Conservation (phyloP, 148 eudicot species). For the Cornus controversa region DNA sequence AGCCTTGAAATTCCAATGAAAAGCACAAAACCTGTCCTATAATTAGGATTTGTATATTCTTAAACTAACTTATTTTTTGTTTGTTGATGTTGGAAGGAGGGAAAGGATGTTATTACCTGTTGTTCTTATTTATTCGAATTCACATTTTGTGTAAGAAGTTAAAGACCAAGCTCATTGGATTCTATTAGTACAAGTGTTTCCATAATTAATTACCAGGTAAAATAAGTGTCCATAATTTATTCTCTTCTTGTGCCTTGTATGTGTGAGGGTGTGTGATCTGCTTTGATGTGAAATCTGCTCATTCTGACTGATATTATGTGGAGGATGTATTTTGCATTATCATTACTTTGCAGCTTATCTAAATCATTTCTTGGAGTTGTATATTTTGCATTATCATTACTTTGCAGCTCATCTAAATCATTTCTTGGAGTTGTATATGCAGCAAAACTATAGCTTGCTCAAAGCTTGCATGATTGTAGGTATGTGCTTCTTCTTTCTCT, state of each 20-base stretch:
- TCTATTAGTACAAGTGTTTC: not conserved
- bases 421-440: conserved; percentile 62
- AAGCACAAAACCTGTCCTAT: not conserved
- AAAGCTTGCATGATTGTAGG: conserved; percentile 63
- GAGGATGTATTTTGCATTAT: not conserved
- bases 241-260: not conserved
- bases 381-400: not conserved
- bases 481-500: conserved; percentile 25
- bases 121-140: not conserved
- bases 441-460: conserved; percentile 44
- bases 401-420: conserved; percentile 89
- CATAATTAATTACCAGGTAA: too few relatives aligned
- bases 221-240: too few relatives aligned
- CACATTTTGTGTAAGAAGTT: not conserved
- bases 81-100: not conserved
- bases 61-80: not conserved
- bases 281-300: too few relatives aligned
- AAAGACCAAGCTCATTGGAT: not conserved
- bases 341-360: conserved; percentile 65
- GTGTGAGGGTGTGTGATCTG: not conserved
- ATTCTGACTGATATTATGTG: too few relatives aligned
- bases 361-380: conserved; percentile 78
- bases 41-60: not conserved
- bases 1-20: not conserved
- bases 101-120: not conserved